Evolutionary conservation across 345 rosid genomes (phyloP), one percentile per base, ranked within the genome.

Genomic region (Raphanus raphanistrum): DNA sequence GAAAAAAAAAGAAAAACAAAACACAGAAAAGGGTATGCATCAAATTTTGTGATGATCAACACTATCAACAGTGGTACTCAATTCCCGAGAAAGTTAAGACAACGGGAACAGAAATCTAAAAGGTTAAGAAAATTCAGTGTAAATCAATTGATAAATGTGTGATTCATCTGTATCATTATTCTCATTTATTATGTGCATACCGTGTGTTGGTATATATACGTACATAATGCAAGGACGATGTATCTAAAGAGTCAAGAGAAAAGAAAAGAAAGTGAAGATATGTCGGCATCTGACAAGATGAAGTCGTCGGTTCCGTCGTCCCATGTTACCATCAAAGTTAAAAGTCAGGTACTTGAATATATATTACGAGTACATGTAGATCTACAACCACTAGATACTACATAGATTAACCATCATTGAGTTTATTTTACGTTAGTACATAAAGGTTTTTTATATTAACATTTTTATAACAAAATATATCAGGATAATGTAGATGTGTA

Each of bases 81-180:
- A 54, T 17, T 54, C 11, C 28, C 60, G 8, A 55, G 60, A 55
- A 21, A 17, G 62, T 1, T 35, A 5, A 35, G 67, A 52, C 21
- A 28, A 28, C 3, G 17, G 79, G 73, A 67, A 75, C 73, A 13
- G 79, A 68, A 68, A 59, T 26, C 72, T 45, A 60, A 68, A 38
- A 68, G 67, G 43, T 11, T 17, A 12, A 4, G 65, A 28, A 28
- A 28, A 28, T n/a, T 13, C 15, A 4, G 3, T 27, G 1, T 13
- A 3, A 43, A 66, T 38, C 27, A 2, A 17, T 3, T 9, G 12
- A 38, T 38, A 9, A 12, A 6, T 48, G 5, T 50, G 57, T 65
- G 64, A 66, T 66, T 65, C 71, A 55, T 33, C 64, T 55, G 55
- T 5, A 16, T 57, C 26, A 38, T 28, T 28, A 66, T n/a, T 54